These are phyloP conservation scores for Sporobolomyces phaffii DNA, from an alignment of 768 basidiomycete species.

Conservation along the genomic window DNA sequence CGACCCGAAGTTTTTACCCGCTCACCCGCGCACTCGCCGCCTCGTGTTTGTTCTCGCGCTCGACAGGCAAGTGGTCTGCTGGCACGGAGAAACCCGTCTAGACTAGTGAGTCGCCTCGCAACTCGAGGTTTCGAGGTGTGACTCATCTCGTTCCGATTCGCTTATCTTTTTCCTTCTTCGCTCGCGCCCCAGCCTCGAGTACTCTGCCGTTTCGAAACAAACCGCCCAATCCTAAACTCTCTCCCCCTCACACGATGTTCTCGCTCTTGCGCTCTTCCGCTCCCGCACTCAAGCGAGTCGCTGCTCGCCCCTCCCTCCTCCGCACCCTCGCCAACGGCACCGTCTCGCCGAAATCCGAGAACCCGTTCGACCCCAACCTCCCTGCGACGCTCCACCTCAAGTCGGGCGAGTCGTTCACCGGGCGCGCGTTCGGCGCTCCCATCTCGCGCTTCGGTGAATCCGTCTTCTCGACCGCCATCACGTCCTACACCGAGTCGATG, in stretches of 20 bases:
- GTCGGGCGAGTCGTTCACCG: conserved; percentile 84
- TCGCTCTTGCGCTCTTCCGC: conserved; percentile 18
- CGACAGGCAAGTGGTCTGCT: conserved; percentile 14
- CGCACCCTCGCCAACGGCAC: conserved; percentile 34
- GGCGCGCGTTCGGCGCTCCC: conserved; percentile 80
- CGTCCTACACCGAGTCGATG: conserved; percentile 99
- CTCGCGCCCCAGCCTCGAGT: conserved; percentile 16
- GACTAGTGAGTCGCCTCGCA: conserved; percentile 23
- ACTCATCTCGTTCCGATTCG: background rate
- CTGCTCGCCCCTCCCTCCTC: conserved; percentile 10
- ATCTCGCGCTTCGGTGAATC: conserved; percentile 90
- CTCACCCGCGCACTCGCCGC: background rate
- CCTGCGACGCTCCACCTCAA: conserved; percentile 89
- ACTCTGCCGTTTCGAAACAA: conserved; percentile 28
- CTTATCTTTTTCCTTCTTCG: background rate
- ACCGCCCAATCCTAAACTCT: conserved; percentile 20
- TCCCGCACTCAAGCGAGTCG: conserved; percentile 16
- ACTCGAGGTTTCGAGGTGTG: background rate
- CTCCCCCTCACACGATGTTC: conserved; percentile 11
- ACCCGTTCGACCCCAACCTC: conserved; percentile 44
- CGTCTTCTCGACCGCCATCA: conserved; percentile 97
- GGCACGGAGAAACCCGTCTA: conserved; percentile 22
- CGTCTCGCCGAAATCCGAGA: conserved; percentile 25
- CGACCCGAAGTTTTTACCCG: background rate
- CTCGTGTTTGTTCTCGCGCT: background rate